These are phyloP conservation scores for Kluyveromyces siamensis DNA, from an alignment of 805 yeast genomes.

Conservation along the genomic window DNA sequence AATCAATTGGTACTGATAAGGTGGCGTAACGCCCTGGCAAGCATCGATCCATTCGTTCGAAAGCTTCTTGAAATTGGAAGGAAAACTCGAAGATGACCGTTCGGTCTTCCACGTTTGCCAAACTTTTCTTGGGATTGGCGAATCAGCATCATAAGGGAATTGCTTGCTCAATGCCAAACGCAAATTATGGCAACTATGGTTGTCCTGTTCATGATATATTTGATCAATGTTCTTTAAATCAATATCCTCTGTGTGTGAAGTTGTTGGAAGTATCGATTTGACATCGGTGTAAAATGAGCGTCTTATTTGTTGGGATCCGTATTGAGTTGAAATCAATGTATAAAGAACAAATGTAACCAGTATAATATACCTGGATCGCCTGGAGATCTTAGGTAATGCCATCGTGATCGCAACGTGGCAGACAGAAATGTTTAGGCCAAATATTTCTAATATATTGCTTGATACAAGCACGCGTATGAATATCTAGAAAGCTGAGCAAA, in stretches of 20 bases:
- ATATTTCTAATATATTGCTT: neutral
- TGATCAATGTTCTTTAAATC: slow-evolving; percentile 13
- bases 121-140: slow-evolving; percentile 64
- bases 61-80: slow-evolving; percentile 39
- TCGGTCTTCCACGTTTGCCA: slow-evolving; percentile 95
- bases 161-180: slow-evolving; percentile 50
- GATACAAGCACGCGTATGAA: neutral
- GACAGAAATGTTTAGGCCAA: neutral
- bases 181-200: slow-evolving; percentile 9
- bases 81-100: slow-evolving; percentile 46
- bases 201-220: neutral
- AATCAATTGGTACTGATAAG: slow-evolving; percentile 59
- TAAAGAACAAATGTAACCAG: slow-evolving; percentile 3
- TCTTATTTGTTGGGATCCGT: slow-evolving; percentile 1
- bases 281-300: slow-evolving; percentile 3
- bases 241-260: slow-evolving; percentile 14
- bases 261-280: slow-evolving; percentile 17
- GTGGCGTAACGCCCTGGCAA: slow-evolving; percentile 6
- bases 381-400: slow-evolving; percentile 1
- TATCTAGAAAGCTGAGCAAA: neutral
- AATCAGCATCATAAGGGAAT: slow-evolving; percentile 63
- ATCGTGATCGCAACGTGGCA: neutral
- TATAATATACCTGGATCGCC: neutral
- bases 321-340: slow-evolving; percentile 4
- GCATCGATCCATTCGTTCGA: slow-evolving; percentile 49